Evolutionary conservation across 164 flowering plant genomes (phyloP).

Genomic region (Umbilicus rupestris): DNA sequence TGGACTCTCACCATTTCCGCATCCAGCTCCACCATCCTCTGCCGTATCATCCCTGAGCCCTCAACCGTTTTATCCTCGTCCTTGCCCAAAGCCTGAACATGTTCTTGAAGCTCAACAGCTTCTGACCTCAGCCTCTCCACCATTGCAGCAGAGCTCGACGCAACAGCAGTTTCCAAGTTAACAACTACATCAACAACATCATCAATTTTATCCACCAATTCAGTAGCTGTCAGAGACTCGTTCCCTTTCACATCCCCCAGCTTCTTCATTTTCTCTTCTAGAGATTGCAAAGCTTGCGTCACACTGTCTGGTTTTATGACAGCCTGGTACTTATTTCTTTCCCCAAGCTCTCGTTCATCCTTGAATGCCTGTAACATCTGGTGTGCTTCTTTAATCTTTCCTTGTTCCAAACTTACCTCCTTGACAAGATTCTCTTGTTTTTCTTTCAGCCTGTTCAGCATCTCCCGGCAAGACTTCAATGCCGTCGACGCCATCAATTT

Average conservation of each 20-base stretch:
- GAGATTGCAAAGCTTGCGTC: slow-evolving; percentile 15
- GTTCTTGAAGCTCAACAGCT: slow-evolving; percentile 25
- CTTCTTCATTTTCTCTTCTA: slow-evolving; percentile 22
- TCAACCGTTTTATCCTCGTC: slow-evolving; percentile 25
- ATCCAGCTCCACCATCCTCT: slow-evolving; percentile 37
- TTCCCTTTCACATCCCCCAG: slow-evolving; percentile 18
- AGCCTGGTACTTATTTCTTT: slow-evolving; percentile 10
- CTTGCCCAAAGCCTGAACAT: slow-evolving; percentile 26
- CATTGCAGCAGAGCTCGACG: slow-evolving; percentile 34
- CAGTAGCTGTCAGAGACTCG: slow-evolving; percentile 22
- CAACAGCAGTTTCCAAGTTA: slow-evolving; percentile 29
- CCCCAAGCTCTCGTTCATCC: slow-evolving; percentile 11
- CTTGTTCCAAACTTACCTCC: slow-evolving; percentile 38
- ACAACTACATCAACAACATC: slow-evolving; percentile 50
- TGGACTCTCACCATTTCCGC: slow-evolving; percentile 37
- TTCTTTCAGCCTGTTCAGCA: slow-evolving; percentile 42
- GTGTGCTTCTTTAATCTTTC: slow-evolving; percentile 32
- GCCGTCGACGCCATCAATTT: slow-evolving; percentile 58
- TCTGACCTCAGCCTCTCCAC: slow-evolving; percentile 29
- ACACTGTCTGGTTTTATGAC: slow-evolving; percentile 12
- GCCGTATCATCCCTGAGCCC: slow-evolving; percentile 25
- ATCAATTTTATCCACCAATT: slow-evolving; percentile 48
- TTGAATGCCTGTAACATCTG: slow-evolving; percentile 36
- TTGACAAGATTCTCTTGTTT: slow-evolving; percentile 33
- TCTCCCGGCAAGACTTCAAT: slow-evolving; percentile 52